Percentiles rank a stretch among this genome's conserved stretches.
phyloP scores from a whole-genome alignment of 108 stramenopile species.

The Fragilaria crotonensis region DNA sequence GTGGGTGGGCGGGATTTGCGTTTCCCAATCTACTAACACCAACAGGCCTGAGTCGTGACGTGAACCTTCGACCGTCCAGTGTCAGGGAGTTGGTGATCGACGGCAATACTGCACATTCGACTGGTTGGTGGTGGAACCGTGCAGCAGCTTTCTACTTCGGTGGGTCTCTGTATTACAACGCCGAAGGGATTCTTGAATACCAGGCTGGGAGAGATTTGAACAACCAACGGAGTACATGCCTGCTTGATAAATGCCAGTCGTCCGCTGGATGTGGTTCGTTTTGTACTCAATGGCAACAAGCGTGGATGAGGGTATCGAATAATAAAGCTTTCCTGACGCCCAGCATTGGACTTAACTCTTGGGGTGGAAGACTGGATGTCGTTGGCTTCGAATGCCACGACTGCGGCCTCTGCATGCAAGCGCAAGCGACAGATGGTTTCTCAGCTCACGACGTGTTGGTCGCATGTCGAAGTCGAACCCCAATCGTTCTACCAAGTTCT shows the following conservation, averaged over 20 bases:
- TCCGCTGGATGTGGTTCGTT: slow-evolving; percentile 1
- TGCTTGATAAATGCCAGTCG: slow-evolving; percentile 3
- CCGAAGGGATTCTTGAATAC: slow-evolving; percentile 12
- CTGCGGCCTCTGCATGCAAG: too few relatives aligned
- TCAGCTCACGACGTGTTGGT: slow-evolving; percentile 22
- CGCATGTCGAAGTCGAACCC: too few relatives aligned
- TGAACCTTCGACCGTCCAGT: slow-evolving; percentile 5
- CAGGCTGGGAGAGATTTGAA: slow-evolving; percentile 19
- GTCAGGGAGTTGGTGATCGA: slow-evolving; percentile 11
- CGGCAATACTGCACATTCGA: slow-evolving; percentile 30
- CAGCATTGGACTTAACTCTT: slow-evolving; percentile 14
- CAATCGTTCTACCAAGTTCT: too few relatives aligned
- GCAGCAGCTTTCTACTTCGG: slow-evolving; percentile 33
- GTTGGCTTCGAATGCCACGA: slow-evolving; percentile 25
- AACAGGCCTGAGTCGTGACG: slow-evolving; percentile 8
- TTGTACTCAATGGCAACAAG: slow-evolving; percentile 1
- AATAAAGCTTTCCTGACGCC: slow-evolving; percentile 15
- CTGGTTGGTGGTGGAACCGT: slow-evolving; percentile 26
- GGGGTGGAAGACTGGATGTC: slow-evolving; percentile 23
- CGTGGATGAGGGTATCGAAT: slow-evolving; percentile 9
- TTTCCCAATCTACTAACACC: slow-evolving; percentile 17
- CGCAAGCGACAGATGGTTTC: slow-evolving; percentile 26
- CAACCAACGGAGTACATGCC: slow-evolving; percentile 4
- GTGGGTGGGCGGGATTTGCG: slow-evolving; percentile 38
- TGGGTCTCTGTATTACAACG: slow-evolving; percentile 29